Evolutionary conservation across 73 alveolate species (phyloP), one percentile per base, ranked within the genome.

Genomic region (Tetrahymena elliotti): DNA sequence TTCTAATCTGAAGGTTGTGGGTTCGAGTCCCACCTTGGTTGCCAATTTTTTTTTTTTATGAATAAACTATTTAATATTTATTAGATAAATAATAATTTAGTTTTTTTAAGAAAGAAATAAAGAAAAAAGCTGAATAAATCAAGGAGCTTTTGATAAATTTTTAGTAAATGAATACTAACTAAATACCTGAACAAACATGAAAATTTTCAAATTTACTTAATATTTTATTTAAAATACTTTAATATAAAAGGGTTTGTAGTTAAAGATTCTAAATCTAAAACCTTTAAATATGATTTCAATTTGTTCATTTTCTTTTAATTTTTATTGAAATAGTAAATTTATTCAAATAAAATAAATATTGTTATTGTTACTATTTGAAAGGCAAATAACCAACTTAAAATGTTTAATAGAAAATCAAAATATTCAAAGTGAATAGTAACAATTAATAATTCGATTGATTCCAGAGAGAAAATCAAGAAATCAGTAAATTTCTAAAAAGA

Each of bases 21-120:
- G 88, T 68, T 68, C 88, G 88, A 68, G 88, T 68, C 88, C 88
- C 88, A 68, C 88, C 88, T 68, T 68, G 88, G 88, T 68, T 68
- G 88, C 88, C 88, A 68, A 1, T 68, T 68, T 68, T 68, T 68
- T 3, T 27, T 68, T 68, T 24, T 52, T n/a, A 15, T 40, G 18
- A 40, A 12, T 47, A 13, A n/a, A n/a, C n/a, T n/a, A n/a, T n/a
- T n/a, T n/a, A 47, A 47, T 18, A 47, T 4, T 47, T 18, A 47
- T 47, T 47, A 18, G 20, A 47, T 4, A 12, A 40, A 40, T 4
- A 47, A 47, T 15, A 47, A 18, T 47, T 47, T 10, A 13, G 6
- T 6, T 12, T 47, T 47, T 0, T 47, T 0, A 18, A 27, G 2
- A 68, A 68, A 24, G 38, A n/a, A 35, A 24, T 68, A 68, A 24